phyloP scores from a whole-genome alignment of 768 basidiomycete genomes.

The Russula compacta region DNA sequence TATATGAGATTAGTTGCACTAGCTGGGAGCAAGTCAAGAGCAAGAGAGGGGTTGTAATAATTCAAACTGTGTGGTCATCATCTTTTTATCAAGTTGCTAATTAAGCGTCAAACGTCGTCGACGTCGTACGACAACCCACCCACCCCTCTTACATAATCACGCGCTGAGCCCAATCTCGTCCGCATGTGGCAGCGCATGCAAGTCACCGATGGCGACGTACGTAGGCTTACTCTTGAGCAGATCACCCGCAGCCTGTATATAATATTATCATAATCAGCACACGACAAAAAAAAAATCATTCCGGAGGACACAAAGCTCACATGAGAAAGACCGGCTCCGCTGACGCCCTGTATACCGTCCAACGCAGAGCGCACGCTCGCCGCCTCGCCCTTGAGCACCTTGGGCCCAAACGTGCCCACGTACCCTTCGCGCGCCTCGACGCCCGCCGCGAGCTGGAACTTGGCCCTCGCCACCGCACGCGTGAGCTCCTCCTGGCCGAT shows the following conservation, averaged over 20 bases:
- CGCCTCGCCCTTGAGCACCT: slow-evolving; percentile 57
- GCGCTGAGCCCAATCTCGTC: slow-evolving; percentile 65
- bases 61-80: not conserved
- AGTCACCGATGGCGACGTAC: slow-evolving; percentile 78
- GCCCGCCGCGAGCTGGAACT: slow-evolving; percentile 66
- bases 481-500: slow-evolving; percentile 63
- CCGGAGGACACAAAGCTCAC: slow-evolving; percentile 28
- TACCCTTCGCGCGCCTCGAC: slow-evolving; percentile 65
- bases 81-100: not conserved
- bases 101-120: no score
- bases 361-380: slow-evolving; percentile 55
- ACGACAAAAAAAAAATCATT: not conserved
- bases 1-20: not conserved
- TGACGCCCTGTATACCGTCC: slow-evolving; percentile 60
- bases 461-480: slow-evolving; percentile 80
- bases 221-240: slow-evolving; percentile 75
- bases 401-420: slow-evolving; percentile 44
- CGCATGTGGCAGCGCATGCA: slow-evolving; percentile 65
- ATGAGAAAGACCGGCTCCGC: slow-evolving; percentile 59
- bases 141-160: not conserved
- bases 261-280: not conserved
- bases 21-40: not conserved
- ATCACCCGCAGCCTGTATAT: slow-evolving; percentile 47
- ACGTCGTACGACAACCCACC: not conserved
- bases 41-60: not conserved